Base-by-base conservation (phyloP, 73 alveolate genomes). In the Tetrahymena malaccensis region DNA sequence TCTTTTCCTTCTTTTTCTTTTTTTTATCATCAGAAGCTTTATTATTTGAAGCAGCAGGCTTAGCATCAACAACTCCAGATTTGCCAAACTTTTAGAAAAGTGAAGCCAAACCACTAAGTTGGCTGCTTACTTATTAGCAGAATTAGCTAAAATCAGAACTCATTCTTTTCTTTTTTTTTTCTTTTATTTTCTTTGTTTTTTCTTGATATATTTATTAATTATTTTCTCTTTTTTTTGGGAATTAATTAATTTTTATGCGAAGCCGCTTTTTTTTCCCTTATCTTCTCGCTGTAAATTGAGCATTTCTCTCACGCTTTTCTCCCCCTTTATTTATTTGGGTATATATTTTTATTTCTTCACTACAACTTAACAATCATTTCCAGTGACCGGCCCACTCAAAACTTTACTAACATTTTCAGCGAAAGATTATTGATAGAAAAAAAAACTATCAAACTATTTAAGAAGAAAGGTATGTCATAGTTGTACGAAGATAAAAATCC, bases 1-100 rank as follows among this genome's bases (percentile, higher is more conserved):
- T 93, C 83, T 93, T 93, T 93, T 93, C 93, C 25, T 50, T 50
- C 85, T 93, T 93, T 35, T 93, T 58, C 95, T 50, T 93, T 35
- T 93, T 93, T 35, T 93, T 93, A 27, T 93, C 83, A 35, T 93
- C 83, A 31, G 34, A 10, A 17, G 31, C 6, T 55, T 43, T 93
- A 43, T 94, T 95, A 34, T 33, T 15, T 7, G 37, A 25, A 17
- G 34, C 93, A 15, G n/a, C 37, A 33, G 12, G 70, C 85, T 93
- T 58, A 35, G 43, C 35, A 22, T n/a, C 37, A 70, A 34, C 38
- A 70, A 40, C 89, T 27, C 89, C 89, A 70, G 34, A 27, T 40
- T 70, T 70, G 35, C 40, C 89, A 70, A 70, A 70, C 89, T 70
- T 70, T 70, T 70, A 40, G 89, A 70, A 70, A 31, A 70, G 89